These are phyloP conservation scores for Globisporangium alternatum DNA, from an alignment of 352 stramenopile genomes.

Conservation along the genomic window DNA sequence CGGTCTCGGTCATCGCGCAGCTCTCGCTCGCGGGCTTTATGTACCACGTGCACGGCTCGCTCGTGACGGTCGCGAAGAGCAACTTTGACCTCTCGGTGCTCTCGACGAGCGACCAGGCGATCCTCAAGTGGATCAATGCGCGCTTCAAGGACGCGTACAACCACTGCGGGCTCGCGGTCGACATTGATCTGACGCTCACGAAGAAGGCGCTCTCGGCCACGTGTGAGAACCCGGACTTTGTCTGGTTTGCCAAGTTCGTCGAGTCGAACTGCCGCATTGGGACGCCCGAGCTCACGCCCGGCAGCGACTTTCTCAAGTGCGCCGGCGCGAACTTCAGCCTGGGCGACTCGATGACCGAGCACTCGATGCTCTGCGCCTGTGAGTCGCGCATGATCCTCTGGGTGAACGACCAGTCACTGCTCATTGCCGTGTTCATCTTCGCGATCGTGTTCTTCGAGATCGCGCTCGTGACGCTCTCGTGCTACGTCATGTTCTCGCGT, in stretches of 20 bases:
- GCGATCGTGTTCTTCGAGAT: conserved; percentile 81
- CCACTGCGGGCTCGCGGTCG: conserved; percentile 61
- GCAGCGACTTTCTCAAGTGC: conserved; percentile 71
- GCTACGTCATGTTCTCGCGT: conserved; percentile 80
- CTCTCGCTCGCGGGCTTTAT: conserved; percentile 77
- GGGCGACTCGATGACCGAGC: conserved; percentile 61
- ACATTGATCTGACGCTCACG: conserved; percentile 51
- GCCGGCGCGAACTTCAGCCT: conserved; percentile 60
- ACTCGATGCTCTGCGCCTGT: conserved; percentile 81
- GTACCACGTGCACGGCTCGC: conserved; percentile 74
- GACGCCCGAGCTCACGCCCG: conserved; percentile 40
- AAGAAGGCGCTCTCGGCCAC: conserved; percentile 41
- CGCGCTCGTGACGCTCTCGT: conserved; percentile 71
- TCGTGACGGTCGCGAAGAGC: conserved; percentile 55
- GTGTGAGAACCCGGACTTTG: conserved; percentile 55
- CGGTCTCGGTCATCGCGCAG: conserved; percentile 76
- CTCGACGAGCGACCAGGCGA: conserved; percentile 45
- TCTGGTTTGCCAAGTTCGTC: conserved; percentile 74
- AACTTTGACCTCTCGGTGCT: conserved; percentile 74
- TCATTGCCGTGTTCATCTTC: conserved; percentile 77
- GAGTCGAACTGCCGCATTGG: conserved; percentile 70
- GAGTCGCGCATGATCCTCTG: conserved; percentile 77
- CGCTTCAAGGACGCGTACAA: conserved; percentile 78
- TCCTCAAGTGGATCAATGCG: conserved; percentile 75
- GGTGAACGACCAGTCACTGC: conserved; percentile 76